A percentile compares a stretch with the other conserved stretches of the same genome.
These are phyloP conservation scores for Candida sanyaensis DNA, from an alignment of 1,139 yeast genomes.

Conservation along the genomic window DNA sequence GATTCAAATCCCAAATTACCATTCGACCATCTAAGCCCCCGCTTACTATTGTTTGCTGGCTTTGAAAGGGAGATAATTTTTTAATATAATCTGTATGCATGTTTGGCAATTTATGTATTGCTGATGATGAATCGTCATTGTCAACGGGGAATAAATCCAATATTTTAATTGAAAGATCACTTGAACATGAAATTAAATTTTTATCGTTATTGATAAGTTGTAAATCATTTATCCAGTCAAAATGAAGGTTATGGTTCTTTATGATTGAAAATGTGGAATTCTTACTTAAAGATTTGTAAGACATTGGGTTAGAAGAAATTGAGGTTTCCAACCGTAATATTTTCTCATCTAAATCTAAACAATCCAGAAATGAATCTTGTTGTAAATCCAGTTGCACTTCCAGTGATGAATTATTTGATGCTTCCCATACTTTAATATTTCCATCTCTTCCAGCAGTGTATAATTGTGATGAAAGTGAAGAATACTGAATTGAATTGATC, in stretches of 20 bases:
- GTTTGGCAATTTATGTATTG: conserved; percentile 53
- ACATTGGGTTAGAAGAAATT: conserved; percentile 39
- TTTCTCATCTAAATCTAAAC: conserved; percentile 35
- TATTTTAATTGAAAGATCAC: conserved; percentile 78
- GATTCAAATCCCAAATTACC: conserved; percentile 70
- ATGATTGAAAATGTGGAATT: conserved; percentile 18
- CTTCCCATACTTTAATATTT: conserved; percentile 61
- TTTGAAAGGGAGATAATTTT: conserved; percentile 46
- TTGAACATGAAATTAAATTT: conserved; percentile 69
- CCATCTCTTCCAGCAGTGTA: conserved; percentile 90
- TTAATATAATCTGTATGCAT: conserved; percentile 88
- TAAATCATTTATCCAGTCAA: conserved; percentile 91
- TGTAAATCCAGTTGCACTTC: conserved; percentile 2
- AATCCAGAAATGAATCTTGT: conserved; percentile 12
- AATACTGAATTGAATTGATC: conserved; percentile 41
- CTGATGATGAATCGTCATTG: conserved; percentile 2
- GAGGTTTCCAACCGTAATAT: conserved; percentile 43
- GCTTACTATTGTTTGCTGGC: conserved; percentile 47
- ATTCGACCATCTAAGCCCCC: conserved; percentile 83
- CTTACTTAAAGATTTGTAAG: conserved; percentile 16
- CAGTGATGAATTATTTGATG: conserved; percentile 6
- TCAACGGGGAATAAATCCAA: conserved; percentile 46
- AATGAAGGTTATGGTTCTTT: conserved; percentile 51
- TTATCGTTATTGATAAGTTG: conserved; percentile 48
- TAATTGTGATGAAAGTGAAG: conserved; percentile 27